Percentiles rank a stretch among this genome's conserved stretches.
Evolutionary conservation across 371 early-diverging fungal genomes (phyloP).

Genomic region (Haplosporangium sp.): DNA sequence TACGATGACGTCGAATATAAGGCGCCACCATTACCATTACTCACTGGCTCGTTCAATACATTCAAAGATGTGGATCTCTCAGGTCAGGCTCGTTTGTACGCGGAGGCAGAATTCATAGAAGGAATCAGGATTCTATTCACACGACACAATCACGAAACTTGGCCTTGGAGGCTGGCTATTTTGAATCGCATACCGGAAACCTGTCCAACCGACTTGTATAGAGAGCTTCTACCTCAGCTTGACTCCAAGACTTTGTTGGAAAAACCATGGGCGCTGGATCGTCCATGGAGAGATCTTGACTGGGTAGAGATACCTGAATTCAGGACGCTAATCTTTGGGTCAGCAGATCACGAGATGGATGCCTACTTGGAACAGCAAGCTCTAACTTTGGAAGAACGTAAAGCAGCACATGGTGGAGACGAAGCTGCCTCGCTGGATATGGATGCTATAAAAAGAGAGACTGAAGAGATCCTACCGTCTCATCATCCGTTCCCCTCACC

Average conservation of each 20-base stretch:
- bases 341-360: conserved; percentile 53
- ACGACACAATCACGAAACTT: conserved; percentile 67
- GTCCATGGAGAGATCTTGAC: conserved; percentile 54
- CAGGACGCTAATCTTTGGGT: conserved; percentile 56
- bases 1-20: conserved; percentile 34
- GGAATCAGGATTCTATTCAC: conserved; percentile 74
- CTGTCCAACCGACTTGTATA: conserved; percentile 62
- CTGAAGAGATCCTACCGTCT: conserved; percentile 50
- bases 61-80: conserved; percentile 78
- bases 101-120: conserved; percentile 64
- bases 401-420: conserved; percentile 49
- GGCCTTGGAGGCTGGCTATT: conserved; percentile 74
- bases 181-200: conserved; percentile 76
- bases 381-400: conserved; percentile 36
- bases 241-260: conserved; percentile 29
- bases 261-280: conserved; percentile 34
- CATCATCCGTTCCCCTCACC: conserved; percentile 60
- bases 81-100: conserved; percentile 71
- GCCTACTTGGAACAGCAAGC: conserved; percentile 39
- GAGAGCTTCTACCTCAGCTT: conserved; percentile 60
- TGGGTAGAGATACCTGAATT: conserved; percentile 59
- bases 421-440: conserved; percentile 47
- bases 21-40: conserved; percentile 15
- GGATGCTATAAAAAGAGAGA: conserved; percentile 39
- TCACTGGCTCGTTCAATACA: conserved; percentile 59